Evolutionary conservation across 192 early-diverging fungal genomes (phyloP).

Genomic region (Mortierella alpina): DNA sequence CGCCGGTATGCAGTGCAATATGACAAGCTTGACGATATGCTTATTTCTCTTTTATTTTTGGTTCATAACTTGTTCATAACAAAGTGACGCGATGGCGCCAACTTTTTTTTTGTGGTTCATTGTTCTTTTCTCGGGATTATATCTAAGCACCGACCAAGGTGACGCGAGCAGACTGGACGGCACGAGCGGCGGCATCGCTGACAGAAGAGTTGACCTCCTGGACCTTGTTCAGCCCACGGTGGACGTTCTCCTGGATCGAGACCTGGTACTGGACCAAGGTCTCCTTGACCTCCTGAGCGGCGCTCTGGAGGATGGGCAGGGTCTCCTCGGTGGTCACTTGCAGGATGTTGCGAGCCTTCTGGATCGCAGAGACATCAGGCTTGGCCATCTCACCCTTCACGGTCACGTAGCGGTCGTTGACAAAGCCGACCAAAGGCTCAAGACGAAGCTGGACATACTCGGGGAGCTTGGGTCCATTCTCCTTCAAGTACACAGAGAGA

Average conservation of each 20-base stretch:
- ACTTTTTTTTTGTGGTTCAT: not conserved
- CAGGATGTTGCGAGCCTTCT: conserved; percentile 67
- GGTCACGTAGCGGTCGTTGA: conserved; percentile 60
- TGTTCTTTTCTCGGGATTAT: conserved; percentile 22
- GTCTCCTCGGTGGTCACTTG: conserved; percentile 62
- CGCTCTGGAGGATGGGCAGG: conserved; percentile 58
- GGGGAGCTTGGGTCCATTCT: conserved; percentile 58
- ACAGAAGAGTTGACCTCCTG: conserved; percentile 51
- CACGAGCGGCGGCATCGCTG: conserved; percentile 35
- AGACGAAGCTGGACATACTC: conserved; percentile 57
- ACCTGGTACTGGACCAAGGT: conserved; percentile 45
- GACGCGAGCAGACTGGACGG: conserved; percentile 39
- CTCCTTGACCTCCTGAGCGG: conserved; percentile 60
- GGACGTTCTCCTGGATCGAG: conserved; percentile 45
- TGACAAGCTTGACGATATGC: too few relatives aligned
- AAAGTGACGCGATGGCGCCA: not conserved
- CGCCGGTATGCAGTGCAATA: too few relatives aligned
- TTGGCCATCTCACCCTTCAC: conserved; percentile 60
- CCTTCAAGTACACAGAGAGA: conserved; percentile 58
- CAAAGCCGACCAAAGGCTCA: conserved; percentile 59
- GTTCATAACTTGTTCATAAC: not conserved
- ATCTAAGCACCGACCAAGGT: conserved; percentile 25
- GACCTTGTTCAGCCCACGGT: conserved; percentile 41
- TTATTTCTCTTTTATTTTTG: not conserved
- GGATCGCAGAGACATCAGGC: conserved; percentile 57